phyloP scores from a whole-genome alignment of 2,329 filamentous ascomycete genomes.

The Exserohilum rostratum region DNA sequence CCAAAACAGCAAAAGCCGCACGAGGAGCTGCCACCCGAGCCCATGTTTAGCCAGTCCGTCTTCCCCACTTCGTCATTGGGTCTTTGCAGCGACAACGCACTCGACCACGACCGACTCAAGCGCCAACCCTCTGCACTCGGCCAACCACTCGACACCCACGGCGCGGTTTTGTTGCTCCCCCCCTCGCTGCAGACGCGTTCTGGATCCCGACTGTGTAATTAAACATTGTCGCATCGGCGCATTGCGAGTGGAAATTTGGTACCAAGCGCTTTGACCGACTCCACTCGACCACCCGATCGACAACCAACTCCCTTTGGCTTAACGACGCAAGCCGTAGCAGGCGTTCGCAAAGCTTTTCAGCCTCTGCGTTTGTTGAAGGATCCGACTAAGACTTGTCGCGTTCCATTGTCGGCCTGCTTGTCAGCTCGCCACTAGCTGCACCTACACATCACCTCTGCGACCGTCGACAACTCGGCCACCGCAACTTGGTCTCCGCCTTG shows the following conservation, averaged over 20 bases:
- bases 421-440: conserved; percentile 23
- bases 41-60: conserved; percentile 24
- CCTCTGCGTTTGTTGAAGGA: not conserved
- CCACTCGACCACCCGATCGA: conserved; percentile 21
- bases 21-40: conserved; percentile 17
- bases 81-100: conserved; percentile 32
- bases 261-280: conserved; percentile 41
- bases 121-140: conserved; percentile 29
- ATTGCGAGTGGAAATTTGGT: conserved; percentile 27
- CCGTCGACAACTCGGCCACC: conserved; percentile 10
- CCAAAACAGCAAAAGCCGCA: conserved; percentile 8
- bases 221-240: conserved; percentile 24
- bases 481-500: conserved; percentile 7
- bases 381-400: not conserved
- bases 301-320: conserved; percentile 7
- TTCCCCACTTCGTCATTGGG: conserved; percentile 40
- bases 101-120: conserved; percentile 30
- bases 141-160: conserved; percentile 29
- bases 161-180: conserved; percentile 20
- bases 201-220: conserved; percentile 23
- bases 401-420: conserved; percentile 1
- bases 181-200: conserved; percentile 25
- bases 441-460: conserved; percentile 18
- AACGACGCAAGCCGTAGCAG: conserved; percentile 5
- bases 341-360: not conserved